These are phyloP conservation scores for Starmerella khaoyaiensis DNA, from an alignment of 805 yeast genomes.

Conservation along the genomic window DNA sequence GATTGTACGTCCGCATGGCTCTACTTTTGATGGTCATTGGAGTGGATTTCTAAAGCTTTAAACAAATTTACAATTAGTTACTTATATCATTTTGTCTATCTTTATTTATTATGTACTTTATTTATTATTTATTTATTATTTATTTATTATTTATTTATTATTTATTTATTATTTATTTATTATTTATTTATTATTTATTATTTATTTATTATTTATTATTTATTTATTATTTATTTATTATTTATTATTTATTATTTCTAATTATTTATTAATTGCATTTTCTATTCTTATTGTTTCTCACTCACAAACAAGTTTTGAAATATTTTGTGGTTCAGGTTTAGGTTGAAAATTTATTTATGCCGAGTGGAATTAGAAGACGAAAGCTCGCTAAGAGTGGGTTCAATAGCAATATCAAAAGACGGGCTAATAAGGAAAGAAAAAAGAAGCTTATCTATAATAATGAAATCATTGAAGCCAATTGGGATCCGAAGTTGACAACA, in stretches of 20 bases:
- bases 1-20: conserved; percentile 97
- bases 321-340: conserved; percentile 5
- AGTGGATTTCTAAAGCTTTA: conserved; percentile 64
- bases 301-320: not conserved
- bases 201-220: conserved; percentile 11
- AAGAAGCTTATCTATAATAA: conserved; percentile 54
- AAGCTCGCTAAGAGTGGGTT: conserved; percentile 53
- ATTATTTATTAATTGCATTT: not conserved
- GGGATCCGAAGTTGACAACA: conserved; percentile 76
- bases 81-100: not conserved
- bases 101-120: conserved; percentile 4
- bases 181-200: conserved; percentile 10
- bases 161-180: conserved; percentile 6
- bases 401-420: conserved; percentile 53
- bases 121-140: no score
- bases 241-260: conserved; percentile 3
- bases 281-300: not conserved
- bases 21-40: conserved; percentile 95
- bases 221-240: conserved; percentile 2
- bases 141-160: conserved; percentile 3
- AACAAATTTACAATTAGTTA: not conserved
- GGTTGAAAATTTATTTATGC: conserved; percentile 20
- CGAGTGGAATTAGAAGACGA: conserved; percentile 60
- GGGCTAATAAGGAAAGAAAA: conserved; percentile 56
- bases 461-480: conserved; percentile 73